Percentiles rank a stretch among this genome's conserved stretches.
Evolutionary conservation across 495 filamentous ascomycete species (phyloP).

Genomic region (Hyaloscypha finlandica): DNA sequence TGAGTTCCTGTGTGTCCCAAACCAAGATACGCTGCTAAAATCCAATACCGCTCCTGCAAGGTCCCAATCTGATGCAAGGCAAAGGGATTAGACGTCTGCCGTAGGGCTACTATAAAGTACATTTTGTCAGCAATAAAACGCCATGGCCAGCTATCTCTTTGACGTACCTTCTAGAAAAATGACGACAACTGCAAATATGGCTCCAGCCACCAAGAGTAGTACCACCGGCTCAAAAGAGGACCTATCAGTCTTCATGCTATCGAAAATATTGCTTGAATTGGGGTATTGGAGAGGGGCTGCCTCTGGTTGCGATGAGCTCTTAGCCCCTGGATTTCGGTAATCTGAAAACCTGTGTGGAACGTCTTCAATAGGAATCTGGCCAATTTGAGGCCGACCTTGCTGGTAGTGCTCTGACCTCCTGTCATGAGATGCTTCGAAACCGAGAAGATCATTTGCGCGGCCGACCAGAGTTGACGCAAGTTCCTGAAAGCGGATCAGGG

Average conservation of each 20-base stretch:
- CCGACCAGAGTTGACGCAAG: constrained; percentile 16
- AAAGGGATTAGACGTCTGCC: not conserved
- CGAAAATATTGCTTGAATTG: not conserved
- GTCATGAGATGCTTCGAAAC: not conserved
- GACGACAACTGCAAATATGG: constrained; percentile 18
- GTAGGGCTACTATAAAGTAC: not conserved
- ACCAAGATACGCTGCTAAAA: constrained; percentile 10
- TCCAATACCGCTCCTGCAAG: constrained; percentile 14
- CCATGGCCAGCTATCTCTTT: not conserved
- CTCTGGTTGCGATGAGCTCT: not conserved
- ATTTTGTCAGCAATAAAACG: constrained; percentile 7
- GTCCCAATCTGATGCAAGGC: not conserved
- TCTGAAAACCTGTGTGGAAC: constrained; percentile 4
- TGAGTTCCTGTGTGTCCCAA: not conserved
- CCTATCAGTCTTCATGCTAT: not conserved
- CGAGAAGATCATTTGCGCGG: constrained; percentile 7
- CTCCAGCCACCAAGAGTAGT: constrained; percentile 12
- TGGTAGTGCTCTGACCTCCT: not conserved
- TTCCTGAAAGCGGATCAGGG: constrained; percentile 6
- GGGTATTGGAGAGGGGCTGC: not conserved
- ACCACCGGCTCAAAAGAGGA: constrained; percentile 4
- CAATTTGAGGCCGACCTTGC: not conserved
- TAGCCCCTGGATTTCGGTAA: not conserved
- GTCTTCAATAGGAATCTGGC: constrained; percentile 9
- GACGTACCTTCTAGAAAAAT: constrained; percentile 17